Evolutionary conservation across 2,329 filamentous ascomycete species (phyloP).

Genomic region (Botrytis hyacinthi): DNA sequence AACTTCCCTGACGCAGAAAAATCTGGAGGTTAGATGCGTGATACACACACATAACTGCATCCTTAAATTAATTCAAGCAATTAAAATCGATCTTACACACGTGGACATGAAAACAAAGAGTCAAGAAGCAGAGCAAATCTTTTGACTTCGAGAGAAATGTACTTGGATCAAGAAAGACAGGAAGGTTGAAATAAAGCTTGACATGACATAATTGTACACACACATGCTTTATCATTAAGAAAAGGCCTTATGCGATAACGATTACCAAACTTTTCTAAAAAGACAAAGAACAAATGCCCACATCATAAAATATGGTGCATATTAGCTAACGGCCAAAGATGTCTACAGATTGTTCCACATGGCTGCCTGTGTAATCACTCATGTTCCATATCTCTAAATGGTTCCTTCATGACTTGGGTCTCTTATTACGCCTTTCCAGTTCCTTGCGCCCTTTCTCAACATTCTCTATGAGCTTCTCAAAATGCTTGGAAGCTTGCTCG

Average conservation of each 20-base stretch:
- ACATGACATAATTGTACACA: background rate
- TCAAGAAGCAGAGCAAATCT: background rate
- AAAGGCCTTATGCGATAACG: background rate
- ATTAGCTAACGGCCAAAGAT: background rate
- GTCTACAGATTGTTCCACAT: background rate
- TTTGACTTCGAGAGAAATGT: background rate
- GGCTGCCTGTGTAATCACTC: background rate
- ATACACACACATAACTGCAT: background rate
- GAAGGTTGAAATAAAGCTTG: background rate
- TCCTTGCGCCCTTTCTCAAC: conserved; percentile 1
- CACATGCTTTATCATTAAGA: background rate
- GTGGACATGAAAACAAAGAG: background rate
- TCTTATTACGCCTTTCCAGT: background rate
- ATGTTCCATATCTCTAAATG: background rate
- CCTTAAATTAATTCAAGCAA: background rate
- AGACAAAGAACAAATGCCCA: background rate
- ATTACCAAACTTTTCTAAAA: background rate
- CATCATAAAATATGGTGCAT: background rate
- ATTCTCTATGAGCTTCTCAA: conserved; percentile 1
- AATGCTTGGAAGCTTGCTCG: background rate
- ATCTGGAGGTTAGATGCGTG: background rate
- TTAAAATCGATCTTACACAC: background rate
- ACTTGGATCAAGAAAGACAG: background rate
- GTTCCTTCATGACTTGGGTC: background rate
- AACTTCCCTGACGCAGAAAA: background rate